Evolutionary conservation across 306 rosid genomes (phyloP).

Genomic region (Hippophae gyantsensis): DNA sequence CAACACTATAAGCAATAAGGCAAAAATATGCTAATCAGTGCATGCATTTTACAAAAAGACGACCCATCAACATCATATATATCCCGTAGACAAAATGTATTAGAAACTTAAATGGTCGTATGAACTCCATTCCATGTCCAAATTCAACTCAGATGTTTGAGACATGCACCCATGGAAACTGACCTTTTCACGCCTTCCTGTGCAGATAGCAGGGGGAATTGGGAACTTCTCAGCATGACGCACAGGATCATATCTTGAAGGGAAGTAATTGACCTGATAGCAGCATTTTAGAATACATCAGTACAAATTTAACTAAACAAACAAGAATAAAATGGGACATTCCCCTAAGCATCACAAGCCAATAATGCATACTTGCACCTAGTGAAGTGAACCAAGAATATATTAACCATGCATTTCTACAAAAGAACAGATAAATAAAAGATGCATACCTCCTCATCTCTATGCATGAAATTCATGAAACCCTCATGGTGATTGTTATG

Average conservation of each 20-base stretch:
- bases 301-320: not conserved
- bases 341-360: no score
- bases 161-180: slow-evolving; percentile 12
- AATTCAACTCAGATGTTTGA: not conserved
- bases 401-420: no score
- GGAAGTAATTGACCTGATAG: slow-evolving; percentile 77
- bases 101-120: no score
- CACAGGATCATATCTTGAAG: slow-evolving; percentile 72
- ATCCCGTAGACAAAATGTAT: no score
- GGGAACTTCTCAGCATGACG: slow-evolving; percentile 77
- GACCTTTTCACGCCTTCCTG: slow-evolving; percentile 77
- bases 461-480: slow-evolving; percentile 87
- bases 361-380: no score
- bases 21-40: no score
- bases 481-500: slow-evolving; percentile 96
- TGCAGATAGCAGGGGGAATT: slow-evolving; percentile 34
- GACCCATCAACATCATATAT: no score
- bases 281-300: slow-evolving; percentile 12
- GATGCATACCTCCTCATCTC: slow-evolving; percentile 75
- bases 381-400: no score
- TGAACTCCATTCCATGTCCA: no score
- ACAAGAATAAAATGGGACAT: not conserved
- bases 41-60: no score
- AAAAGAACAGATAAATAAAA: not conserved
- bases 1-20: no score